Conservation (phyloP, 805 yeast genomes). For the Priceomyces carsonii region DNA sequence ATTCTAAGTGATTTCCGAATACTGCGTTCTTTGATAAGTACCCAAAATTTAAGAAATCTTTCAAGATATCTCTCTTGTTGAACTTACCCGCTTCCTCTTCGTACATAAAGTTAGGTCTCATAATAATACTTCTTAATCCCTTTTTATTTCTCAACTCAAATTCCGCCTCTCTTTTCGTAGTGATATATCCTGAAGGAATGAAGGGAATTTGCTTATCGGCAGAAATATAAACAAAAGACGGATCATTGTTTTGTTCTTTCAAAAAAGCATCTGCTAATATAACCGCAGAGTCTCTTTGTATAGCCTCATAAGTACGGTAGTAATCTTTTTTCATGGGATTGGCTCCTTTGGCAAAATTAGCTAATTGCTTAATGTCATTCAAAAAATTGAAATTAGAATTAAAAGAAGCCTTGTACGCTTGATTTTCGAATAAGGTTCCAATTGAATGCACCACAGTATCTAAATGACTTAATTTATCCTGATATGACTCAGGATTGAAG, state of each 20-base stretch:
- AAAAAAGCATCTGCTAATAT: constrained; percentile 58
- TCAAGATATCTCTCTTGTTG: constrained; percentile 42
- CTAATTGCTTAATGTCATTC: constrained; percentile 30
- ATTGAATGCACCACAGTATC: constrained; percentile 79
- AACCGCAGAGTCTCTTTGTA: constrained; percentile 71
- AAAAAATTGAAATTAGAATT: constrained; percentile 40
- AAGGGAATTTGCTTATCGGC: constrained; percentile 75
- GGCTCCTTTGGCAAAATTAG: constrained; percentile 43
- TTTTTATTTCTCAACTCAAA: constrained; percentile 47
- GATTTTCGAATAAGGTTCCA: constrained; percentile 74
- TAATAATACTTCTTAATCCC: constrained; percentile 56
- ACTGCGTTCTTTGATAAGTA: constrained; percentile 45
- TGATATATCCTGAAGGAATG: constrained; percentile 69
- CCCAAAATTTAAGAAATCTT: constrained; percentile 42
- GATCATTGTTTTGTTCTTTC: constrained; percentile 28
- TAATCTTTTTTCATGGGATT: constrained; percentile 62
- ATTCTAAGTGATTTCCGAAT: constrained; percentile 36
- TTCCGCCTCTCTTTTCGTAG: constrained; percentile 80
- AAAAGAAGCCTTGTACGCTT: constrained; percentile 60
- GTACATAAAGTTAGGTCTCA: constrained; percentile 85
- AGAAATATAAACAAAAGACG: constrained; percentile 69
- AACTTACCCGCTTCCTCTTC: constrained; percentile 44
- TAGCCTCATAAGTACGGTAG: constrained; percentile 54
- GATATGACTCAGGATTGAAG: constrained; percentile 62
- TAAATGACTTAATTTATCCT: constrained; percentile 45